These are phyloP conservation scores for Kodamaea restingae DNA, from an alignment of 805 yeast genomes.

Conservation along the genomic window DNA sequence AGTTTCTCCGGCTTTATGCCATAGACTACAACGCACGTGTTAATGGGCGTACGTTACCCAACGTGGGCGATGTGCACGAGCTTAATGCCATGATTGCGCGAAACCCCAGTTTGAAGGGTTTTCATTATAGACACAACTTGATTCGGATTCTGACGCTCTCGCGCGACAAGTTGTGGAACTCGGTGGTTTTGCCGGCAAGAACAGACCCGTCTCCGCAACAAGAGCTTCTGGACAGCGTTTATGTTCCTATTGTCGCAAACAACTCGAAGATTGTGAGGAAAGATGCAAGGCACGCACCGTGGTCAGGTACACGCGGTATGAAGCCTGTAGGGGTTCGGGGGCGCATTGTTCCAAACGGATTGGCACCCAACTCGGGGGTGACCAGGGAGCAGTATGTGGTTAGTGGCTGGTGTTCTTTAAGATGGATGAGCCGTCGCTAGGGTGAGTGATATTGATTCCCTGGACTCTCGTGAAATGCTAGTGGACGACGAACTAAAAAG, in stretches of 20 bases:
- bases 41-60: slow-evolving; percentile 16
- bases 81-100: slow-evolving; percentile 11
- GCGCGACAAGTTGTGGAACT: slow-evolving; percentile 50
- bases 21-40: slow-evolving; percentile 43
- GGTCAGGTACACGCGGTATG: slow-evolving; percentile 13
- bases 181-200: slow-evolving; percentile 51
- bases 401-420: slow-evolving; percentile 45
- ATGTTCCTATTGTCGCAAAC: slow-evolving; percentile 14
- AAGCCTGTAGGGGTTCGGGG: slow-evolving; percentile 36
- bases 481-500: no score
- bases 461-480: not conserved
- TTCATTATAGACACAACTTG: slow-evolving; percentile 24
- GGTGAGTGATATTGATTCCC: not conserved
- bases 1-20: slow-evolving; percentile 48
- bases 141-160: slow-evolving; percentile 38
- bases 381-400: slow-evolving; percentile 46
- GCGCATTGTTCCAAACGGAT: slow-evolving; percentile 22
- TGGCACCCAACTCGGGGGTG: slow-evolving; percentile 36
- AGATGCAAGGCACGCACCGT: slow-evolving; percentile 11
- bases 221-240: slow-evolving; percentile 19
- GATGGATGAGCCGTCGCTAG: not conserved
- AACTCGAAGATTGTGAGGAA: slow-evolving; percentile 9
- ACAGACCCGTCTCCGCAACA: slow-evolving; percentile 26
- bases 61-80: slow-evolving; percentile 21
- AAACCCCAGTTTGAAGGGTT: slow-evolving; percentile 19